Percentiles rank a stretch among this genome's conserved stretches.
Conservation (phyloP, 345 rosid species). For the Brassica juncea region DNA sequence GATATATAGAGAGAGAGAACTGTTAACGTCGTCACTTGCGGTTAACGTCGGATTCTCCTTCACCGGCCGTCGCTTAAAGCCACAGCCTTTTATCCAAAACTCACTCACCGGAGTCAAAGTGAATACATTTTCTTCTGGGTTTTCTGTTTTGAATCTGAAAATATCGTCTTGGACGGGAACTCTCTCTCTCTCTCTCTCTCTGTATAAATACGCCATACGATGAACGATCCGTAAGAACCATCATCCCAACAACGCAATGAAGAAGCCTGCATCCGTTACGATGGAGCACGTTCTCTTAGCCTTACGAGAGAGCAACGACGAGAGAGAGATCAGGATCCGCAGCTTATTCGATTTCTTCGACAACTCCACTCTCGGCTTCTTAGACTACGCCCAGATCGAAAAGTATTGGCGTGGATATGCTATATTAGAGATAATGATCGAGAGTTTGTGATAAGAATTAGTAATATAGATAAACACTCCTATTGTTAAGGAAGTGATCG, state of each 20-base stretch:
- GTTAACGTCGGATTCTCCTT: conserved; percentile 40
- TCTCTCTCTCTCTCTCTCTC: background rate
- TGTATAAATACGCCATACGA: conserved; percentile 4
- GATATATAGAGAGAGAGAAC: conserved; percentile 5
- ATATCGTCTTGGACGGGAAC: background rate
- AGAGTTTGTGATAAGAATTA: too few species aligned
- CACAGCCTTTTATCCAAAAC: background rate
- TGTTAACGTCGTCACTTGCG: conserved; percentile 35
- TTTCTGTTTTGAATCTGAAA: background rate
- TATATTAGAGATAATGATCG: too few species aligned
- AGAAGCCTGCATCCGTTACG: conserved; percentile 54
- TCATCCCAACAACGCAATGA: conserved; percentile 43
- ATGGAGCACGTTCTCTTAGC: conserved; percentile 92
- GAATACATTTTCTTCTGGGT: background rate
- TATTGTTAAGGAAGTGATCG: too few species aligned
- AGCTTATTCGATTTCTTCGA: conserved; percentile 85
- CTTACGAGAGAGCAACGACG: conserved; percentile 75
- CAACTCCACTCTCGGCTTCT: conserved; percentile 58
- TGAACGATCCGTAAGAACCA: conserved; percentile 27
- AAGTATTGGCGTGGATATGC: background rate
- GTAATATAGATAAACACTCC: too few species aligned
- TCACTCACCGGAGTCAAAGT: background rate
- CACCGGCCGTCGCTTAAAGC: conserved; percentile 26
- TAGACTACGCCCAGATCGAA: conserved; percentile 85
- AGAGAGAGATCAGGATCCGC: conserved; percentile 76